phyloP scores from a whole-genome alignment of 768 basidiomycete genomes.

The Leccinellum rugosiceps region DNA sequence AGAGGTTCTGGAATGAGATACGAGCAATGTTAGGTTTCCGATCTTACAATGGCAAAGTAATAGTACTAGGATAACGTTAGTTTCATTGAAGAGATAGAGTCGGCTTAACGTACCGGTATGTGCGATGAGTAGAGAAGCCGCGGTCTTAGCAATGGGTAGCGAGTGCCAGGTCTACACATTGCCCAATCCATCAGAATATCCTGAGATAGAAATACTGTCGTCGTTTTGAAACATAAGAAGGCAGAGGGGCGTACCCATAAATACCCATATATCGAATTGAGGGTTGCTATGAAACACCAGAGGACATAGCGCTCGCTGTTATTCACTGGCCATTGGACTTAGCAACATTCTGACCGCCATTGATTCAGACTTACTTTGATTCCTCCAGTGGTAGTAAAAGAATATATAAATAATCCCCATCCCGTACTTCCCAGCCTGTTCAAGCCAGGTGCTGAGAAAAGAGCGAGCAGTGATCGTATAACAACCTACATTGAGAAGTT shows the following conservation, averaged over 20 bases:
- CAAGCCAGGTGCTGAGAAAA: neutral
- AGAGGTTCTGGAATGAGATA: neutral
- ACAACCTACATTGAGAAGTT: slow-evolving; percentile 78
- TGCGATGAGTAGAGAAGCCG: slow-evolving; percentile 72
- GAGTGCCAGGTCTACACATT: slow-evolving; percentile 55
- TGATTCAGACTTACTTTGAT: slow-evolving; percentile 41
- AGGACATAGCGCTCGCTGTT: slow-evolving; percentile 54
- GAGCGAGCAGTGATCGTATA: neutral
- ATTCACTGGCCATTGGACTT: slow-evolving; percentile 18
- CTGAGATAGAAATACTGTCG: slow-evolving; percentile 35
- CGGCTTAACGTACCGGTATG: slow-evolving; percentile 44
- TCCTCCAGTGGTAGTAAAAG: slow-evolving; percentile 78
- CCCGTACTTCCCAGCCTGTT: slow-evolving; percentile 82
- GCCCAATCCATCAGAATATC: slow-evolving; percentile 94
- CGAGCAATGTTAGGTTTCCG: neutral
- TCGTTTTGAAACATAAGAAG: neutral
- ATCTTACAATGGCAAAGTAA: slow-evolving; percentile 71
- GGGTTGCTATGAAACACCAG: slow-evolving; percentile 62
- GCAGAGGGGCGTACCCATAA: slow-evolving; percentile 65
- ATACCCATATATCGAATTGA: slow-evolving; percentile 68
- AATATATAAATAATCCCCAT: slow-evolving; percentile 61
- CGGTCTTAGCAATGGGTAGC: slow-evolving; percentile 60
- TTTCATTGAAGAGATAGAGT: neutral
- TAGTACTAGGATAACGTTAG: slow-evolving; percentile 48
- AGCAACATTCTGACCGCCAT: neutral